Evolutionary conservation across 441 rosid genomes (phyloP).

Genomic region (Dalechampia spathulata): DNA sequence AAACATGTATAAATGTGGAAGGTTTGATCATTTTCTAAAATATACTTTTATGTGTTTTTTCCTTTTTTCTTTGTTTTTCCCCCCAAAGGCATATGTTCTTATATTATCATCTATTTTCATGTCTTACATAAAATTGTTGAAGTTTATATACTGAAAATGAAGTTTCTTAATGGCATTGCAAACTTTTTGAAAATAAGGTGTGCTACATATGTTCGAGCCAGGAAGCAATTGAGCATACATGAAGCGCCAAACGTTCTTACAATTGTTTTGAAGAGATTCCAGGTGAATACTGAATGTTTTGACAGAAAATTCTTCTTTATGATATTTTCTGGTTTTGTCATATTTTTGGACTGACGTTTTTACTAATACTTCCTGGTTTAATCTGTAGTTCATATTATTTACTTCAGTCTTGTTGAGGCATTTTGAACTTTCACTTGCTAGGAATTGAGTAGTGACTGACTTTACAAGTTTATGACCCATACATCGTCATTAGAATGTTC

Average conservation of each 20-base stretch:
- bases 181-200: conserved; percentile 41
- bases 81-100: too few species aligned
- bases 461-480: not conserved
- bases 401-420: not conserved
- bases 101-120: too few species aligned
- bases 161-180: too few species aligned
- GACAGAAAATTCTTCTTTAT: not conserved
- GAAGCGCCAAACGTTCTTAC: conserved; percentile 90
- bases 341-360: too few species aligned
- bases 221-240: conserved; percentile 72
- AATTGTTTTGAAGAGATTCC: conserved; percentile 83
- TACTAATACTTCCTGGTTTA: too few species aligned
- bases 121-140: too few species aligned
- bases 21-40: conserved; percentile 53
- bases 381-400: not conserved
- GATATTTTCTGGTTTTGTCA: not conserved
- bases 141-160: too few species aligned
- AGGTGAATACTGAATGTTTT: conserved; percentile 37
- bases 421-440: not conserved
- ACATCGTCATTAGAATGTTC: too few species aligned
- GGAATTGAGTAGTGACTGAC: not conserved
- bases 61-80: not conserved
- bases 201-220: conserved; percentile 66
- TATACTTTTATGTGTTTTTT: not conserved
- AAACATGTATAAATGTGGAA: conserved; percentile 86